Base-by-base conservation (phyloP, 176 grass and related monocot species). In the Zoysia japonica region DNA sequence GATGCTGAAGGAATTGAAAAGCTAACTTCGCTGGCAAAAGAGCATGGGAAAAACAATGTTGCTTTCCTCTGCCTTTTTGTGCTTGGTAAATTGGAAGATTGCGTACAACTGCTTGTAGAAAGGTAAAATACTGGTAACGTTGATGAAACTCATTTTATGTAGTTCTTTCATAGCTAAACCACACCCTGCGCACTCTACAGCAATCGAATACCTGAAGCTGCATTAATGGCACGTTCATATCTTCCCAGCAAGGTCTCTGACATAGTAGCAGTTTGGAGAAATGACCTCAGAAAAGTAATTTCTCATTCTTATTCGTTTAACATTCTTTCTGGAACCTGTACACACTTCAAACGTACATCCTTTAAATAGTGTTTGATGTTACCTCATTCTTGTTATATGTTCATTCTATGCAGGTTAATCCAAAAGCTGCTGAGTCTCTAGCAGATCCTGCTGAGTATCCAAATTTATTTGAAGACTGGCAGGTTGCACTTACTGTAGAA, bases 381-480 rank as follows among this genome's bases (percentile, higher is more conserved):
- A 43, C 55, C 51, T 75, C 74, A 72, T 70, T 76, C 4, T 54
- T 8, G 52, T 84, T 41, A 41, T 56, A 3, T 81, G 44, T 67
- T 59, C 40, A 42, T 79, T 88, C 9, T 80, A 48, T 81, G 45
- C 68, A 98, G 96, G 84, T 95, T 53, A 98, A 95, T 78, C 86
- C 86, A 60, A 98, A 98, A 91, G 96, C 96, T 81, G 92, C 96
- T 5, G 96, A 98, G 65, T 94, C 96, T 87, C 82, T 98, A 39
- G 96, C 96, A 85, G 96, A 98, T 87, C 96, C 96, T 78, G 79
- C 83, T 37, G 96, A 98, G 76, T 98, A 95, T 71, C 92, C 96
- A 76, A 98, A 92, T 91, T 82, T 98, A 83, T 98, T 98, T 76
- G 92, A 93, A 6, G 90, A 98, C 45, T 98, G 96, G 96, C 92